Percentiles rank a stretch among this genome's conserved stretches.
Evolutionary conservation across 306 rosid species (phyloP).

Genomic region (Prunus salicina): DNA sequence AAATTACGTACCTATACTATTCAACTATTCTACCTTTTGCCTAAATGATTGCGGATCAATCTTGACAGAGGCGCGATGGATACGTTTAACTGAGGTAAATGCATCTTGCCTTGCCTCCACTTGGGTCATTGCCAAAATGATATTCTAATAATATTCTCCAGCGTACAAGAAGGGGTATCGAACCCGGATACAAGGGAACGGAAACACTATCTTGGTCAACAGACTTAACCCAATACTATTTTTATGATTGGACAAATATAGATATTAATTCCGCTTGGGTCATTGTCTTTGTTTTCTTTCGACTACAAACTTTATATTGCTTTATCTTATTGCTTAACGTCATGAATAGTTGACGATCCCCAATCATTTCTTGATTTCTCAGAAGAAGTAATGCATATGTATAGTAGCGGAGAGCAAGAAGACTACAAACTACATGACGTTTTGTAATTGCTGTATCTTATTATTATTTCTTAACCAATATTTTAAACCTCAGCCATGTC

Average conservation of each 20-base stretch:
- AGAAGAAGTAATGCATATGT: not conserved
- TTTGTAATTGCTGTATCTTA: not conserved
- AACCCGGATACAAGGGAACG: too few relatives aligned
- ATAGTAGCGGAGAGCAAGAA: not conserved
- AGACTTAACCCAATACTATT: too few relatives aligned
- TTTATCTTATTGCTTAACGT: not conserved
- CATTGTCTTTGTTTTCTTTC: too few relatives aligned
- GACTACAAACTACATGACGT: not conserved
- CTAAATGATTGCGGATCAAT: not conserved
- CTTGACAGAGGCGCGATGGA: not conserved
- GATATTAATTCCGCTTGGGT: not conserved
- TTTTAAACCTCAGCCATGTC: not conserved
- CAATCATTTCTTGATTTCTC: not conserved
- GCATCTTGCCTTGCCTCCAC: not conserved
- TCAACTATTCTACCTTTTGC: not conserved
- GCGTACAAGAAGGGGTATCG: fast-evolving
- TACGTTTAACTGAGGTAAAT: not conserved
- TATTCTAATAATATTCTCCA: too few relatives aligned
- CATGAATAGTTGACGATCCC: not conserved
- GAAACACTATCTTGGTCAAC: too few relatives aligned
- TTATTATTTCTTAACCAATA: not conserved
- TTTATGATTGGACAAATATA: not conserved
- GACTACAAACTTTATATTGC: too few relatives aligned
- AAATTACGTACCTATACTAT: not conserved
- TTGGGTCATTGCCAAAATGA: too few relatives aligned